Evolutionary conservation across 1,284 basidiomycete species (phyloP), one percentile per base, ranked within the genome.

Genomic region (Puccinia horiana): DNA sequence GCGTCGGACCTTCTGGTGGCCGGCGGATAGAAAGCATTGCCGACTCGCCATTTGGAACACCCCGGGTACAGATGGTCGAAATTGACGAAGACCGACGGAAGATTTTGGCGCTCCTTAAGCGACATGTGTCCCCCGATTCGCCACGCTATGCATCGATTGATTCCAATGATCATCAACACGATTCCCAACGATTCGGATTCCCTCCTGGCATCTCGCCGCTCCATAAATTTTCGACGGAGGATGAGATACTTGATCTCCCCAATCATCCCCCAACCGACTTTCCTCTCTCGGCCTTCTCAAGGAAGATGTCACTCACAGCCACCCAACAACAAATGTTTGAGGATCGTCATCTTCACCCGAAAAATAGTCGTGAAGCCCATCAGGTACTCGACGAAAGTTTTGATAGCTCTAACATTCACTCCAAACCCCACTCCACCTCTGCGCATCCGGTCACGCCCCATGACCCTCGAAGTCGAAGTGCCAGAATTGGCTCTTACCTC

Each of bases 401-500:
- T n/a, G 52, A 54, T 54, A 54, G 52, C 20, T 54, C 52, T 5
- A 54, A 54, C 67, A 70, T 70, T 42, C 32, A n/a, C 29, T 20
- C 35, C 44, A 73, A 52, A 35, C 32, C 70, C n/a, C 35, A 73
- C 26, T 32, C n/a, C 29, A 56, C 2, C 14, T 75, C 56, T 16
- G 1, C 40, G 8, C 40, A 58, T 12, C 56, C 29, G 5, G 16
- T 29, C 20, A 32, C 29, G 11, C 23, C 18, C 20, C 63, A 18
- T 1, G 63, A 65, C 16, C 63, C 4, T 8, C 63, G 49, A 83
- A 88, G 89, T 79, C 90, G 47, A 73, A 61, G 44, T 32, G 18
- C 75, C 70, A 52, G 72, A 82, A 40, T 85, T 82, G 12, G 81
- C 84, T 76, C 85, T 83, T 86, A 83, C 83, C 74, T 83, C 83